These are phyloP conservation scores for Silybum marianum DNA, from an alignment of 129 eudicot genomes.

Conservation along the genomic window DNA sequence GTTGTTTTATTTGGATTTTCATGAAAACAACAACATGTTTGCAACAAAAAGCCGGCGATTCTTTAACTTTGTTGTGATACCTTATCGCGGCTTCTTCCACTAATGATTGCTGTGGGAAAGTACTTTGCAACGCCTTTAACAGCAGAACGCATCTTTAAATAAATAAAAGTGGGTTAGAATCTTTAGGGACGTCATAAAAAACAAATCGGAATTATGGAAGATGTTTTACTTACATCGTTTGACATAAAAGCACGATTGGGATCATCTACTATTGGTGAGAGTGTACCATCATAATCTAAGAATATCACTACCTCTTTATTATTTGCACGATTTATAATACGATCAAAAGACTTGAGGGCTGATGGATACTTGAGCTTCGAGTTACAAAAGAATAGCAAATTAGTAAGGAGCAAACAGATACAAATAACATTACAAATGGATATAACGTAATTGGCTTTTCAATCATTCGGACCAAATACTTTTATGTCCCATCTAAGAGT, in stretches of 20 bases:
- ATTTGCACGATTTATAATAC: constrained; percentile 48
- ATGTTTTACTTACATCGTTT: constrained; percentile 55
- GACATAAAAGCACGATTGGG: constrained; percentile 90
- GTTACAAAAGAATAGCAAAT: background rate
- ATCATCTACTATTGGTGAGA: constrained; percentile 88
- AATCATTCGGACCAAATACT: background rate
- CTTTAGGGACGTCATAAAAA: background rate
- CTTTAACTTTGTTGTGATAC: constrained; percentile 31
- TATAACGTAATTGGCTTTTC: background rate
- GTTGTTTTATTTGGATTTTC: background rate
- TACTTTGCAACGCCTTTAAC: constrained; percentile 64
- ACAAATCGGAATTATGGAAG: background rate
- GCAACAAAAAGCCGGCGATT: background rate
- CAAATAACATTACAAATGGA: background rate
- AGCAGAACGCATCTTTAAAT: constrained; percentile 72
- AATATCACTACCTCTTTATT: constrained; percentile 69
- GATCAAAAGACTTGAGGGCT: constrained; percentile 64
- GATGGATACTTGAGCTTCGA: constrained; percentile 72
- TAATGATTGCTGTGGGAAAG: constrained; percentile 83
- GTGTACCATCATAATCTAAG: constrained; percentile 92
- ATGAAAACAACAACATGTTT: background rate
- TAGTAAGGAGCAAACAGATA: background rate
- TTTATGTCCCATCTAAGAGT: background rate
- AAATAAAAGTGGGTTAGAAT: constrained; percentile 18
- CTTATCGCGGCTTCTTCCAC: constrained; percentile 89